Conservation (phyloP, 31 red algal species). For the Odonthalia washingtoniensis region DNA sequence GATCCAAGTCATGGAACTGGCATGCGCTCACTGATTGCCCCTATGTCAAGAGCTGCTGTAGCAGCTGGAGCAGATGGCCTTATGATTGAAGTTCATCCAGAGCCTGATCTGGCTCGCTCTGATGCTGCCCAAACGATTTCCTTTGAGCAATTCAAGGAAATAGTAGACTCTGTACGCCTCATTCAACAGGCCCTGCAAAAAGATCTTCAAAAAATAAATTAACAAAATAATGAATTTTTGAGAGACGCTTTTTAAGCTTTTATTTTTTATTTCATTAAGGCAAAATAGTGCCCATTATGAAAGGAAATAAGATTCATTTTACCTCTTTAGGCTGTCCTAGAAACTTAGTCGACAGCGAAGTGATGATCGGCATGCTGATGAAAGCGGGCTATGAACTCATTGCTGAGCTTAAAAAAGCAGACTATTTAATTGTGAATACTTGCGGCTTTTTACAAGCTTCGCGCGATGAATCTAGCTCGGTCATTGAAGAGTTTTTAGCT, state of each 20-base stretch:
- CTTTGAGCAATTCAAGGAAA: slow-evolving; percentile 1
- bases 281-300: slow-evolving; percentile 3
- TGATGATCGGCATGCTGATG: slow-evolving; percentile 11
- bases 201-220: too few species aligned
- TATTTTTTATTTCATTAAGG: too few species aligned
- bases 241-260: too few species aligned
- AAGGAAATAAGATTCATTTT: slow-evolving; percentile 1
- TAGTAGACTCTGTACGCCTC: too few species aligned
- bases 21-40: slow-evolving; percentile 3
- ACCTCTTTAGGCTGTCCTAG: slow-evolving; percentile 9
- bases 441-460: slow-evolving; percentile 14
- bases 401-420: slow-evolving; percentile 4
- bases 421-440: slow-evolving; percentile 18
- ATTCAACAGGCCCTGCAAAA: too few species aligned
- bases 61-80: slow-evolving; percentile 42
- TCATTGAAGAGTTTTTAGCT: background rate
- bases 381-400: slow-evolving; percentile 7
- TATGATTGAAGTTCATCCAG: slow-evolving; percentile 41
- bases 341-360: slow-evolving; percentile 22
- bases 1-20: slow-evolving; percentile 48
- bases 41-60: slow-evolving; percentile 22
- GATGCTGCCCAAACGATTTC: slow-evolving; percentile 39
- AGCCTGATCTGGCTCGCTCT: slow-evolving; percentile 45
- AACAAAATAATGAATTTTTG: too few species aligned
- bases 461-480: slow-evolving; percentile 1